These are phyloP conservation scores for Fragaria nilgerrensis DNA, from an alignment of 306 rosid genomes.

Conservation along the genomic window DNA sequence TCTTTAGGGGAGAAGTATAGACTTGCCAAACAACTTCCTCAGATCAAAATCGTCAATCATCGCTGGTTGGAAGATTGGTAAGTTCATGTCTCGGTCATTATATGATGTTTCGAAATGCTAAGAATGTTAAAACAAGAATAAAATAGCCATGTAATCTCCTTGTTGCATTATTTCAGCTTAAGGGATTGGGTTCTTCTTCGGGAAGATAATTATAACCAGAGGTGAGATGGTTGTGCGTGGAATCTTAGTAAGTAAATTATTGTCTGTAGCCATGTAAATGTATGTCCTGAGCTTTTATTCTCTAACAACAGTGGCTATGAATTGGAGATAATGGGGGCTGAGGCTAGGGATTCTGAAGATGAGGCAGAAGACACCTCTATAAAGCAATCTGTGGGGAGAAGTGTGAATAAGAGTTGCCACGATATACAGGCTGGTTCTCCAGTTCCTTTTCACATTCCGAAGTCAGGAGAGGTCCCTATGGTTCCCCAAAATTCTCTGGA, in stretches of 20 bases:
- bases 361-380: slow-evolving; percentile 49
- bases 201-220: slow-evolving; percentile 64
- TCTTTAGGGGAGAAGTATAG: slow-evolving; percentile 48
- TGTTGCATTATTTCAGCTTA: slow-evolving; percentile 55
- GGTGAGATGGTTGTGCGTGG: slow-evolving; percentile 42
- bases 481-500: slow-evolving; percentile 12
- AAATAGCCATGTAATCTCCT: neutral
- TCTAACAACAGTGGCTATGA: slow-evolving; percentile 74
- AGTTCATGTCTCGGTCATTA: neutral
- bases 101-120: neutral
- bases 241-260: neutral
- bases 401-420: slow-evolving; percentile 39
- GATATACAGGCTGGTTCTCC: slow-evolving; percentile 33
- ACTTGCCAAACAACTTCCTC: neutral
- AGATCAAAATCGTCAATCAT: neutral
- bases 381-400: slow-evolving; percentile 40
- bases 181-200: slow-evolving; percentile 75
- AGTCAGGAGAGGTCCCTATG: slow-evolving; percentile 25
- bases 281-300: slow-evolving; percentile 24
- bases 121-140: neutral
- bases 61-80: slow-evolving; percentile 8
- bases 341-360: slow-evolving; percentile 95
- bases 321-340: slow-evolving; percentile 62
- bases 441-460: slow-evolving; percentile 28
- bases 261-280: neutral